These are phyloP conservation scores for Sugiyamaella grinbergsii DNA, from an alignment of 1,139 yeast genomes.

Conservation along the genomic window DNA sequence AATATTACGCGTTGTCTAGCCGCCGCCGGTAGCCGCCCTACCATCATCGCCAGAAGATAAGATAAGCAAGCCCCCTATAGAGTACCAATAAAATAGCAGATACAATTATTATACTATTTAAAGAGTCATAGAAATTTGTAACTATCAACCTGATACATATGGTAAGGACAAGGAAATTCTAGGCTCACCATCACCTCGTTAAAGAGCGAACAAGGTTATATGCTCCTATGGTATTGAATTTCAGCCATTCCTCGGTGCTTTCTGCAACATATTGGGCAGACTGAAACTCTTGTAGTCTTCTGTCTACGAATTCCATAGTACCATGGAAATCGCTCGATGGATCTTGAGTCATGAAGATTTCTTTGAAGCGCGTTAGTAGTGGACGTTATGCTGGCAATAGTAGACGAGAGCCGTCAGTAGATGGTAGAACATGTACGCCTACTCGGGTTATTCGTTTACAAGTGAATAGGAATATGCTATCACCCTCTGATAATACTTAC, in stretches of 20 bases:
- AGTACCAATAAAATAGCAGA: background rate
- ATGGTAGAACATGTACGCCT: too few species aligned
- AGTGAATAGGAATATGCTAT: too few species aligned
- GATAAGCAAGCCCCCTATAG: conserved; percentile 8
- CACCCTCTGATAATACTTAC: too few species aligned
- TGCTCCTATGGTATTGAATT: conserved; percentile 67
- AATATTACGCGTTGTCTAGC: conserved; percentile 4
- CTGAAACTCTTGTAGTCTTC: conserved; percentile 58
- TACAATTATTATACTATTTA: background rate
- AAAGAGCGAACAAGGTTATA: conserved; percentile 66
- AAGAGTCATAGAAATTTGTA: too few species aligned
- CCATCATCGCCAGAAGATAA: background rate
- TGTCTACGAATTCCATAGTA: conserved; percentile 67
- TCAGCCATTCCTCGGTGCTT: conserved; percentile 70
- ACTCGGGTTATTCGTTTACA: too few species aligned
- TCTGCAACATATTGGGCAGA: conserved; percentile 61
- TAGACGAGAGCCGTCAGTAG: too few species aligned
- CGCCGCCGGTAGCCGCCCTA: background rate
- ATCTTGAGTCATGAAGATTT: conserved; percentile 81
- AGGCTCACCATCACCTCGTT: conserved; percentile 26
- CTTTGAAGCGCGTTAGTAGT: conserved; percentile 45
- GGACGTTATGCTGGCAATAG: background rate
- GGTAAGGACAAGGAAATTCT: too few species aligned
- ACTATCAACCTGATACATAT: too few species aligned
- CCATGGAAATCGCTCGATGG: conserved; percentile 55